Base-by-base conservation (phyloP, 192 early-diverging fungal genomes). In the Backusella macrospora region DNA sequence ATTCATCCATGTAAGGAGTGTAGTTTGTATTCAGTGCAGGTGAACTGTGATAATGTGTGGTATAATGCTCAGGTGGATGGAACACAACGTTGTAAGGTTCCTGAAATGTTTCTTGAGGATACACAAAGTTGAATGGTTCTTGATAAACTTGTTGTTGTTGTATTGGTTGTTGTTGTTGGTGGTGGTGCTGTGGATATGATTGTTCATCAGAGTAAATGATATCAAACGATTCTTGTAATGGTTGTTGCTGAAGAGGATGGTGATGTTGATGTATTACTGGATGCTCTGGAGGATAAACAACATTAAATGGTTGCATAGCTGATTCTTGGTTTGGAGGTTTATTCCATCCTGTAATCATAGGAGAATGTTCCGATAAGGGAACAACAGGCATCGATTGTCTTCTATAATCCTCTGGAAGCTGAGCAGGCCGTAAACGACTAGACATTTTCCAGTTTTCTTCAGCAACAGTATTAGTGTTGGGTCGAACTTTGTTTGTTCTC, bases 401-500 rank as follows among this genome's bases (percentile, higher is more conserved):
- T 66, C 38, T 43, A 18, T 16, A 18, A 66, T 66, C 65, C 3
- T 68, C 67, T 45, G 0, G 21, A 37, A 68, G 21, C 16, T 68
- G 67, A 10, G 43, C 42, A 23, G 37, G 43, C 9, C 23, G 42
- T 18, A 21, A 42, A 29, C 44, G 23, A 13, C 26, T 52, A 2
- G 70, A 55, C 52, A 71, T 62, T 42, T 71, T 71, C 70, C 70
- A 71, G 18, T 39, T 34, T 26, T 71, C 70, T 2, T 66, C 65
- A 12, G 34, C 42, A 21, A 21, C 2, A 2, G 29, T 34, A 34
- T 34, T 34, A 34, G 29, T 55, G 6, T 23, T 68, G 5, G 16
- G 38, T 21, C 65, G 65, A 23, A 39, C 42, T 39, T 66, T 62
- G 34, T 15, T 71, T 59, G 70, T 71, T 21, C 29, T 71, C 70